Evolutionary conservation across 495 filamentous ascomycete species (phyloP).

Genomic region (Chaetomium tenue): DNA sequence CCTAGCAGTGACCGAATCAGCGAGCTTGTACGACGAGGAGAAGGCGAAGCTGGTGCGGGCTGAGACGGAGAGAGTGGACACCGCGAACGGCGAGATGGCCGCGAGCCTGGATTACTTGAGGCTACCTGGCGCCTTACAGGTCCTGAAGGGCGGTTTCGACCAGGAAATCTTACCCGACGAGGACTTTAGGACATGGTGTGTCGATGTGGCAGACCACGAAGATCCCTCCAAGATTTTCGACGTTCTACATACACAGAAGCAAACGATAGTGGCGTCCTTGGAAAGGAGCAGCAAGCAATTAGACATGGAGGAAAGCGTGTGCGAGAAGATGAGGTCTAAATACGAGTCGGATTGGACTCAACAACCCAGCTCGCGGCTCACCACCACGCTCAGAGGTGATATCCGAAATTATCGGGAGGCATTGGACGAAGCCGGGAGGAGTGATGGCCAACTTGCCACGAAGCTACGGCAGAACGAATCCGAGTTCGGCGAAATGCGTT

Average conservation of each 20-base stretch:
- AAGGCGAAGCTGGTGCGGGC: slow-evolving; percentile 94
- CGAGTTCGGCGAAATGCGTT: slow-evolving; percentile 94
- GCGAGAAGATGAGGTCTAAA: slow-evolving; percentile 98
- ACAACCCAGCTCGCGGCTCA: slow-evolving; percentile 87
- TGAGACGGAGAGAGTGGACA: slow-evolving; percentile 87
- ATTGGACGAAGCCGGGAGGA: slow-evolving; percentile 81
- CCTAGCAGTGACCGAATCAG: slow-evolving; percentile 93
- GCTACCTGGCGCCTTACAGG: slow-evolving; percentile 81
- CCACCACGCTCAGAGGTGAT: slow-evolving; percentile 80
- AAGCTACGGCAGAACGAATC: slow-evolving; percentile 80
- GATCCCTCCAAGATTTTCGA: slow-evolving; percentile 72
- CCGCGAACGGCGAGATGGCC: slow-evolving; percentile 91
- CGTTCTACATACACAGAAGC: slow-evolving; percentile 71
- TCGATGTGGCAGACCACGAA: slow-evolving; percentile 81
- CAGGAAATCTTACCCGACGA: slow-evolving; percentile 85
- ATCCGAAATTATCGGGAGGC: slow-evolving; percentile 82
- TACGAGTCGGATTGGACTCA: slow-evolving; percentile 96
- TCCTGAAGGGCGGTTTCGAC: slow-evolving; percentile 90
- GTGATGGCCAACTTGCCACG: slow-evolving; percentile 79
- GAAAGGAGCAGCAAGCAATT: slow-evolving; percentile 81
- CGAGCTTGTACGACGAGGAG: slow-evolving; percentile 96
- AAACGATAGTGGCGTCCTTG: slow-evolving; percentile 64
- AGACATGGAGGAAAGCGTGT: slow-evolving; percentile 95
- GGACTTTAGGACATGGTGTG: slow-evolving; percentile 90
- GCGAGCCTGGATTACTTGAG: slow-evolving; percentile 93